These are phyloP conservation scores for Eutypella sp. DNA, from an alignment of 2,329 filamentous ascomycete species.

Conservation along the genomic window DNA sequence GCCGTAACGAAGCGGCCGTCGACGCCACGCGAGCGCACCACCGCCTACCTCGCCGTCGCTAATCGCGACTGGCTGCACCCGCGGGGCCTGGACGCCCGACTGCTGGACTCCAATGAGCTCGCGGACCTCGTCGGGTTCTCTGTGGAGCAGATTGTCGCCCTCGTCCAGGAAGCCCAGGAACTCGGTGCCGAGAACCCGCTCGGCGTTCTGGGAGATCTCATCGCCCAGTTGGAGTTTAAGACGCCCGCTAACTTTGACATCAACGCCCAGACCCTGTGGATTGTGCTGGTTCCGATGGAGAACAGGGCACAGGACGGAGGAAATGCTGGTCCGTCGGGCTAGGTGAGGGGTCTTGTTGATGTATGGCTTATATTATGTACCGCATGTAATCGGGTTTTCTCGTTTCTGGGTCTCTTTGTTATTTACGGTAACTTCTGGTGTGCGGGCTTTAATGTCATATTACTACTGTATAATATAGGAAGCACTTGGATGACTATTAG, in stretches of 20 bases:
- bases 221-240: neutral
- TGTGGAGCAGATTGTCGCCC: slow-evolving; percentile 36
- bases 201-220: neutral
- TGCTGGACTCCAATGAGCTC: slow-evolving; percentile 29
- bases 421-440: too few species aligned
- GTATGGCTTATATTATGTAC: too few species aligned
- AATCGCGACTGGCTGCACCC: slow-evolving; percentile 38
- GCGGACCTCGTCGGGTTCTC: slow-evolving; percentile 14
- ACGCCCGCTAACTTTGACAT: neutral
- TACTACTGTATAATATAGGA: too few species aligned
- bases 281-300: neutral
- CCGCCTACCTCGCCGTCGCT: slow-evolving; percentile 36
- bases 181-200: neutral
- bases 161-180: slow-evolving; percentile 22
- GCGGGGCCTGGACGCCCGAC: slow-evolving; percentile 32
- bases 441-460: too few species aligned
- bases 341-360: too few species aligned
- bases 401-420: too few species aligned
- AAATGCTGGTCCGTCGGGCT: too few species aligned
- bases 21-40: slow-evolving; percentile 36
- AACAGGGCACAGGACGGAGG: neutral
- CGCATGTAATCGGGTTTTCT: too few species aligned
- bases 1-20: slow-evolving; percentile 33
- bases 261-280: neutral
- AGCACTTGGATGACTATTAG: too few species aligned